Conservation (phyloP, 2,329 filamentous ascomycete species). For the Alternaria gaisen region DNA sequence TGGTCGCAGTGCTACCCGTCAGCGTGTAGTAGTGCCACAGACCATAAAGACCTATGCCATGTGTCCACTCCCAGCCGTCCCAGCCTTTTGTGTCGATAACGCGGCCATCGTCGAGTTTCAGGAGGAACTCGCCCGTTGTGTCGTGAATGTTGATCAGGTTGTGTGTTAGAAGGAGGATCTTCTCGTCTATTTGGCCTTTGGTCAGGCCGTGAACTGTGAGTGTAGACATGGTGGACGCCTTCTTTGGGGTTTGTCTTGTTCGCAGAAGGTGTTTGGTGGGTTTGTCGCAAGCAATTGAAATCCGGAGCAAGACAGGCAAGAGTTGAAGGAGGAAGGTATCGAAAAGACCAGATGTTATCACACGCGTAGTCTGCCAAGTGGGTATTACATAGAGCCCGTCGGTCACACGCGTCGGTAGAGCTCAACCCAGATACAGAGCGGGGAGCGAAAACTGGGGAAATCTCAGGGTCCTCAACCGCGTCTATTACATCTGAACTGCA, state of each 20-base stretch:
- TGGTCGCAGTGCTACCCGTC: constrained; percentile 67
- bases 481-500: constrained; percentile 4
- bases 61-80: constrained; percentile 86
- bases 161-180: constrained; percentile 73
- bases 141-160: constrained; percentile 82
- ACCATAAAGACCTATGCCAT: constrained; percentile 81
- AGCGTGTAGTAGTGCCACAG: constrained; percentile 83
- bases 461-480: constrained; percentile 13
- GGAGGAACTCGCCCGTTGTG: constrained; percentile 75
- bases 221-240: constrained; percentile 49
- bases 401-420: constrained; percentile 15
- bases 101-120: constrained; percentile 74
- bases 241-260: neutral
- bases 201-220: constrained; percentile 53
- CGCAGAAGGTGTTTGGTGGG: neutral
- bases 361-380: constrained; percentile 12
- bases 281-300: neutral
- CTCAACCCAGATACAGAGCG: constrained; percentile 12
- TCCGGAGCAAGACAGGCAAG: neutral
- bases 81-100: constrained; percentile 86
- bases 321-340: neutral
- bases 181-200: constrained; percentile 57
- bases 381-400: constrained; percentile 10
- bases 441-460: constrained; percentile 21
- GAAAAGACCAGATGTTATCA: neutral